phyloP scores from a whole-genome alignment of 345 rosid species.

The Salix caprea region DNA sequence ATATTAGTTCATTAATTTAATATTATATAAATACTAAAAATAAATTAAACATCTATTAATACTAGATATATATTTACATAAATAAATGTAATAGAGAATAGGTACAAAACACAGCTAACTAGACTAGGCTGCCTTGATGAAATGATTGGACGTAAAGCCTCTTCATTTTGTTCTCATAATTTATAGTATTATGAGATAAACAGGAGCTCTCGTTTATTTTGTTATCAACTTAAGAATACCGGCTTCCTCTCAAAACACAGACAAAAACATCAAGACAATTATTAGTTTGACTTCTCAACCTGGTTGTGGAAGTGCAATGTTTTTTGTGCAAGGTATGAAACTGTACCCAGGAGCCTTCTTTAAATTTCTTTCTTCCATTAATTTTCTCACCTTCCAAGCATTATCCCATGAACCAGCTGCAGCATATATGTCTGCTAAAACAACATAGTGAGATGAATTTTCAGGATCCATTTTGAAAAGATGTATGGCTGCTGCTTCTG shows the following conservation, averaged over 20 bases:
- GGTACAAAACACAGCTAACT: no score
- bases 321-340: constrained; percentile 33
- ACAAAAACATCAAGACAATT: not conserved
- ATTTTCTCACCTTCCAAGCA: constrained; percentile 17
- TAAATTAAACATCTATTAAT: no score
- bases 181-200: no score
- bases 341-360: constrained; percentile 60
- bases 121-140: no score
- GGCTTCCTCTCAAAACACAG: not conserved
- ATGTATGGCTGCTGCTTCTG: constrained; percentile 16
- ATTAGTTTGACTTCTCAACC: not conserved
- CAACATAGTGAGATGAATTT: constrained; percentile 19
- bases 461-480: constrained; percentile 19
- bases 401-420: constrained; percentile 22
- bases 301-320: constrained; percentile 20
- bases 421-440: constrained; percentile 17
- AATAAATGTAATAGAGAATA: no score
- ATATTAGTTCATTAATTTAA: no score
- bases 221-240: not conserved
- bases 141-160: no score
- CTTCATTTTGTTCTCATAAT: no score
- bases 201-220: no score
- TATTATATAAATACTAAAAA: no score
- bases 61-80: no score
- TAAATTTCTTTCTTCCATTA: constrained; percentile 35